Evolutionary conservation across 2,329 filamentous ascomycete species (phyloP).

Genomic region (Teratosphaeria epicoccoides): DNA sequence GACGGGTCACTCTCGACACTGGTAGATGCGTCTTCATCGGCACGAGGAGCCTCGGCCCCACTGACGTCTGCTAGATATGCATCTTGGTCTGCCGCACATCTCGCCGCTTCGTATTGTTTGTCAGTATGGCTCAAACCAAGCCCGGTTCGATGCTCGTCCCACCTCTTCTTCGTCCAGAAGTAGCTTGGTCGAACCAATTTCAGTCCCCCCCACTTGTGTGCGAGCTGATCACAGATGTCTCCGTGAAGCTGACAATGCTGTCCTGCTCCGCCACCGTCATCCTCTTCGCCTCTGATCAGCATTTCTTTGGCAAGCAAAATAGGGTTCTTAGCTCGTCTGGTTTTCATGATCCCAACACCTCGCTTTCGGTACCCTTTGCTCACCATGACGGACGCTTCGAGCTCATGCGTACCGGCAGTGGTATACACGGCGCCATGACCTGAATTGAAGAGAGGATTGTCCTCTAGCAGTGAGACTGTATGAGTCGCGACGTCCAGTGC

Average conservation of each 20-base stretch:
- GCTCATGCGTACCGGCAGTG: conserved; percentile 68
- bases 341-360: conserved; percentile 64
- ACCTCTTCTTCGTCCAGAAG: conserved; percentile 67
- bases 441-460: conserved; percentile 74
- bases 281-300: conserved; percentile 54
- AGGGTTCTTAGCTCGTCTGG: conserved; percentile 67
- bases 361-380: conserved; percentile 62
- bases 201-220: conserved; percentile 53
- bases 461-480: conserved; percentile 65
- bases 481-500: conserved; percentile 66
- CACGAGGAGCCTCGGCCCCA: background rate
- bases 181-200: conserved; percentile 59
- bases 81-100: conserved; percentile 19
- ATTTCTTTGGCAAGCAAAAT: conserved; percentile 63
- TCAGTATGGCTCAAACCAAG: conserved; percentile 33
- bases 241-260: conserved; percentile 63
- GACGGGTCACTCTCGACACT: conserved; percentile 23
- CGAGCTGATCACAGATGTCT: conserved; percentile 57
- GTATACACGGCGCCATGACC: conserved; percentile 81
- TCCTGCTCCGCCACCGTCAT: conserved; percentile 50
- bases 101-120: conserved; percentile 33
- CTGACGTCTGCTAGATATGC: background rate
- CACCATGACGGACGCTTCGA: conserved; percentile 82
- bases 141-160: conserved; percentile 65
- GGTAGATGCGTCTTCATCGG: background rate